Percentiles rank a stretch among this genome's conserved stretches.
Conservation (phyloP, 768 basidiomycete genomes). For the Boletales sp. region DNA sequence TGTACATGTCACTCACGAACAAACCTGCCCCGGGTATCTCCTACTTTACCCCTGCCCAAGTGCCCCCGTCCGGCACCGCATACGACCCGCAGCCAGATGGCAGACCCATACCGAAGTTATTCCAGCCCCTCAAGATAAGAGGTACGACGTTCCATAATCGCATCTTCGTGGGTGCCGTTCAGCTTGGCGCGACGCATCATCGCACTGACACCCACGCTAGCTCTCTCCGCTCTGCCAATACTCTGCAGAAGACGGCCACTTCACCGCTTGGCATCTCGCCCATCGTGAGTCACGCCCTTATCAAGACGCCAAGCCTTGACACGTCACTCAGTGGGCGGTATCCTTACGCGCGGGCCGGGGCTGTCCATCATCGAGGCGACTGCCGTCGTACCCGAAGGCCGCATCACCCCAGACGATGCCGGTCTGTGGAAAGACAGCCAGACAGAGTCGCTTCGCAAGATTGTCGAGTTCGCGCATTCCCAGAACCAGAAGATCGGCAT, state of each 20-base stretch:
- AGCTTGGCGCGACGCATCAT: neutral
- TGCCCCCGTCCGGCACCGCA: slow-evolving; percentile 43
- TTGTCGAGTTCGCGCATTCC: slow-evolving; percentile 71
- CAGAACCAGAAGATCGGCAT: slow-evolving; percentile 68
- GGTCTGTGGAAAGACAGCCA: slow-evolving; percentile 67
- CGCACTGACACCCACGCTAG: slow-evolving; percentile 16
- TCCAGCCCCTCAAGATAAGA: slow-evolving; percentile 54
- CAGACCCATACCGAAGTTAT: slow-evolving; percentile 41
- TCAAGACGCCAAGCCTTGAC: neutral
- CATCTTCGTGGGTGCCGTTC: slow-evolving; percentile 41
- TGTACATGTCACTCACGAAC: slow-evolving; percentile 24
- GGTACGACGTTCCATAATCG: slow-evolving; percentile 52
- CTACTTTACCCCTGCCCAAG: slow-evolving; percentile 47
- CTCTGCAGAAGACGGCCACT: slow-evolving; percentile 49
- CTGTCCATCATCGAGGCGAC: slow-evolving; percentile 65
- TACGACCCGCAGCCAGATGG: slow-evolving; percentile 38
- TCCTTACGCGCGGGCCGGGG: slow-evolving; percentile 52
- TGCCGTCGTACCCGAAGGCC: slow-evolving; percentile 54
- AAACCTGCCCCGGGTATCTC: slow-evolving; percentile 38
- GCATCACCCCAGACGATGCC: slow-evolving; percentile 63
- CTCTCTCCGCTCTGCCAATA: slow-evolving; percentile 61
- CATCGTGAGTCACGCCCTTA: slow-evolving; percentile 30
- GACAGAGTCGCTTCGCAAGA: slow-evolving; percentile 38
- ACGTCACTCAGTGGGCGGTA: slow-evolving; percentile 32
- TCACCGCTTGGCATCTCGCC: slow-evolving; percentile 55